Conservation (phyloP, 768 basidiomycete genomes). For the Tylopilus sp. region DNA sequence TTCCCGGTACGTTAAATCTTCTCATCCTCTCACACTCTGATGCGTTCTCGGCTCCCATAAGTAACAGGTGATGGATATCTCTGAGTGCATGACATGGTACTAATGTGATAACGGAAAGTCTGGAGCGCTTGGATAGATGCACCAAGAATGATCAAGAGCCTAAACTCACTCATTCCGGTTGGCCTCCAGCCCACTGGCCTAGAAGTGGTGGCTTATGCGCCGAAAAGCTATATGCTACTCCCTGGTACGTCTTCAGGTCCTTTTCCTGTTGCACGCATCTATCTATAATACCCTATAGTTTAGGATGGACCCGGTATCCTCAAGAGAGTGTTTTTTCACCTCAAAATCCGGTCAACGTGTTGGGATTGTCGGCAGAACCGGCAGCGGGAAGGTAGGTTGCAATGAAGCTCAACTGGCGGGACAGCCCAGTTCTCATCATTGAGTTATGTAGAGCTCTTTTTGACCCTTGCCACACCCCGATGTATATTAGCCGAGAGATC, state of each 20-base stretch:
- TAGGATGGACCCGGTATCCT: neutral
- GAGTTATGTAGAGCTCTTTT: neutral
- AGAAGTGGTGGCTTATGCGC: neutral
- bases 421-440: neutral
- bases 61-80: neutral
- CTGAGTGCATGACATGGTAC: neutral
- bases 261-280: neutral
- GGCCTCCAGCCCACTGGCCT: neutral
- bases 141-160: neutral
- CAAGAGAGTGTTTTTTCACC: neutral
- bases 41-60: neutral
- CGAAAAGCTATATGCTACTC: constrained; percentile 5
- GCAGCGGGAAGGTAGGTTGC: neutral
- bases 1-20: constrained; percentile 33
- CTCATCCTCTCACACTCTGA: too few relatives aligned
- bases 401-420: neutral
- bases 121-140: neutral
- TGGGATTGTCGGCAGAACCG: neutral
- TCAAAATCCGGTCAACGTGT: neutral
- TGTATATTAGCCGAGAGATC: neutral
- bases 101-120: neutral
- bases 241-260: neutral
- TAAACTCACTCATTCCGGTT: constrained; percentile 21
- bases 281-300: neutral
- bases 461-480: neutral